A percentile compares a stretch with the other conserved stretches of the same genome.
These are phyloP conservation scores for Geranium incanum DNA, from an alignment of 441 rosid species.

Conservation along the genomic window DNA sequence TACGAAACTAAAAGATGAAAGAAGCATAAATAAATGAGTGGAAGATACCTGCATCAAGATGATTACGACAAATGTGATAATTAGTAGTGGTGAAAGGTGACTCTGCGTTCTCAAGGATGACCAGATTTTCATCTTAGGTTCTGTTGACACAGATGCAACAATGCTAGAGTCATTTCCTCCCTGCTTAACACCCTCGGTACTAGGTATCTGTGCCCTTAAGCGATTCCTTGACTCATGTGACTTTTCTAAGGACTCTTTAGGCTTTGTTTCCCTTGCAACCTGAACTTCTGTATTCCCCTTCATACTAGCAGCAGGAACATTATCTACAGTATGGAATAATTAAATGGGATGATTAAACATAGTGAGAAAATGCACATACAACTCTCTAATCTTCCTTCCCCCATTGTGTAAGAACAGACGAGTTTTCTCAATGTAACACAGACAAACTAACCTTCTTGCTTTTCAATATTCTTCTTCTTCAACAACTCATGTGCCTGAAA, in stretches of 20 bases:
- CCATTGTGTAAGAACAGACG: not conserved
- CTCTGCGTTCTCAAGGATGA: slow-evolving; percentile 46
- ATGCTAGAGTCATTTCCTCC: slow-evolving; percentile 20
- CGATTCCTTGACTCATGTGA: slow-evolving; percentile 26
- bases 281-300: slow-evolving; percentile 25
- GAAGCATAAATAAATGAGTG: not conserved
- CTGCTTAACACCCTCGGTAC: slow-evolving; percentile 24
- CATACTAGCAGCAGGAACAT: slow-evolving; percentile 23
- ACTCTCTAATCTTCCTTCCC: not conserved
- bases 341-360: not conserved
- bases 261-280: slow-evolving; percentile 21
- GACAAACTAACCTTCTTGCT: slow-evolving; percentile 39
- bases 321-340: slow-evolving; percentile 27
- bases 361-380: not conserved
- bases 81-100: slow-evolving; percentile 47
- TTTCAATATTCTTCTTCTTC: slow-evolving; percentile 63
- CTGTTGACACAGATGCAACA: slow-evolving; percentile 28
- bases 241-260: slow-evolving; percentile 29
- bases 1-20: not conserved
- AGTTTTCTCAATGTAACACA: slow-evolving; percentile 1
- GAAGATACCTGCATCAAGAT: slow-evolving; percentile 76
- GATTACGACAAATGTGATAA: slow-evolving; percentile 62
- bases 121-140: slow-evolving; percentile 31
- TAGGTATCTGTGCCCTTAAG: slow-evolving; percentile 21
- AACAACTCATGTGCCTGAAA: slow-evolving; percentile 68